A percentile compares a stretch with the other conserved stretches of the same genome.
phyloP scores from a whole-genome alignment of 2,329 filamentous ascomycete species.

The Coleophoma crateriformis region DNA sequence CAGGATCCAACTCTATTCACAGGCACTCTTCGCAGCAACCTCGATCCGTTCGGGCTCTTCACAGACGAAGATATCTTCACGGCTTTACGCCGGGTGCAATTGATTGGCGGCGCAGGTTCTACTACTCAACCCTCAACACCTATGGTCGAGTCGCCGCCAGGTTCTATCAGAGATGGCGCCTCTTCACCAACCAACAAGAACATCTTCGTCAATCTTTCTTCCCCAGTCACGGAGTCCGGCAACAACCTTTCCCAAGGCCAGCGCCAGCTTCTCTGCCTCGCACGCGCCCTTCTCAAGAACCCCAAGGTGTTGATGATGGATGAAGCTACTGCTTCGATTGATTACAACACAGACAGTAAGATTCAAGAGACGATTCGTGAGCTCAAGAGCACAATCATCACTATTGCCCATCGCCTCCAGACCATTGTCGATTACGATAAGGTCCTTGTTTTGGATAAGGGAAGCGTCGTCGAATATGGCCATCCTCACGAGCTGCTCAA shows the following conservation, averaged over 20 bases:
- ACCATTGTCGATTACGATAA: conserved; percentile 99
- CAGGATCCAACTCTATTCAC: conserved; percentile 95
- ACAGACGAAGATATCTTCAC: conserved; percentile 87
- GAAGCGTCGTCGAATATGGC: conserved; percentile 81
- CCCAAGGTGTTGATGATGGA: conserved; percentile 98
- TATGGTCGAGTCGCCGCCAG: conserved; percentile 23
- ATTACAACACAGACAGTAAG: conserved; percentile 91
- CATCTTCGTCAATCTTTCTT: conserved; percentile 81
- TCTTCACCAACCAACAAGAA: conserved; percentile 76
- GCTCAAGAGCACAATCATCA: conserved; percentile 88
- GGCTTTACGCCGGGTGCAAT: conserved; percentile 79
- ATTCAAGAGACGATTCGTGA: conserved; percentile 97
- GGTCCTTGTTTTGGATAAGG: conserved; percentile 89
- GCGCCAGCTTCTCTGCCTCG: conserved; percentile 88
- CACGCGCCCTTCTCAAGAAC: conserved; percentile 83
- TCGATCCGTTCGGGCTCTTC: conserved; percentile 87
- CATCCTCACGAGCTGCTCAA: conserved; percentile 78
- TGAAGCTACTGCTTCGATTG: conserved; percentile 94
- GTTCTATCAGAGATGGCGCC: conserved; percentile 12
- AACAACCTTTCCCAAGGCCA: conserved; percentile 95
- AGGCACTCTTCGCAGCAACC: conserved; percentile 84
- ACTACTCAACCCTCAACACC: conserved; percentile 24
- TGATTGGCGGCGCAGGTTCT: conserved; percentile 54
- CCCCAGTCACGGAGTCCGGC: conserved; percentile 81
- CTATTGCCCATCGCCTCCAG: conserved; percentile 90